phyloP scores from a whole-genome alignment of 495 filamentous ascomycete genomes.

The Hypoxylon rickii region DNA sequence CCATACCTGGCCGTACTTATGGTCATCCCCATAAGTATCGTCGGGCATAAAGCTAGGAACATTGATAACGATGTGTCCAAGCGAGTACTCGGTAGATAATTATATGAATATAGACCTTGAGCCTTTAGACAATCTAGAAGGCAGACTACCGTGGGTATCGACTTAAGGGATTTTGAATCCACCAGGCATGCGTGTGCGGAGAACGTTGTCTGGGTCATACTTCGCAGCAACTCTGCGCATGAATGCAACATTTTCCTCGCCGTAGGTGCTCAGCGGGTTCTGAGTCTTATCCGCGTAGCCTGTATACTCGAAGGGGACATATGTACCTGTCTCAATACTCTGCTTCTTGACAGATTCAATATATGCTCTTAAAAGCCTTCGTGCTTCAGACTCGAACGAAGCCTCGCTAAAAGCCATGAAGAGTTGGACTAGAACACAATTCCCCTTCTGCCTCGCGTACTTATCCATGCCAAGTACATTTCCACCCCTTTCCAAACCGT shows the following conservation, averaged over 20 bases:
- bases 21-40: too few species aligned
- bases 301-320: conserved; percentile 40
- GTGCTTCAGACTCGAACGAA: conserved; percentile 1
- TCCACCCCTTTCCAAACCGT: conserved; percentile 35
- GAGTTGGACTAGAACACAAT: conserved; percentile 16
- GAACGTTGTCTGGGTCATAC: conserved; percentile 55
- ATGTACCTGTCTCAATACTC: conserved; percentile 13
- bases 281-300: conserved; percentile 53
- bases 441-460: conserved; percentile 11
- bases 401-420: background rate
- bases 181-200: conserved; percentile 51
- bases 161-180: conserved; percentile 38
- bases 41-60: too few species aligned
- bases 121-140: too few species aligned
- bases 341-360: conserved; percentile 1
- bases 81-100: too few species aligned
- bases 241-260: conserved; percentile 46
- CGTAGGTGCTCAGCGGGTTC: conserved; percentile 53
- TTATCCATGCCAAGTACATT: conserved; percentile 41
- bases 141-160: too few species aligned
- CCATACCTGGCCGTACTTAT: too few species aligned
- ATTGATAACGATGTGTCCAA: too few species aligned
- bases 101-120: too few species aligned
- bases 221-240: conserved; percentile 46
- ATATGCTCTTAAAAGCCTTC: conserved; percentile 3